Conservation (phyloP, 2,329 filamentous ascomycete genomes). For the Penicillium sp. region DNA sequence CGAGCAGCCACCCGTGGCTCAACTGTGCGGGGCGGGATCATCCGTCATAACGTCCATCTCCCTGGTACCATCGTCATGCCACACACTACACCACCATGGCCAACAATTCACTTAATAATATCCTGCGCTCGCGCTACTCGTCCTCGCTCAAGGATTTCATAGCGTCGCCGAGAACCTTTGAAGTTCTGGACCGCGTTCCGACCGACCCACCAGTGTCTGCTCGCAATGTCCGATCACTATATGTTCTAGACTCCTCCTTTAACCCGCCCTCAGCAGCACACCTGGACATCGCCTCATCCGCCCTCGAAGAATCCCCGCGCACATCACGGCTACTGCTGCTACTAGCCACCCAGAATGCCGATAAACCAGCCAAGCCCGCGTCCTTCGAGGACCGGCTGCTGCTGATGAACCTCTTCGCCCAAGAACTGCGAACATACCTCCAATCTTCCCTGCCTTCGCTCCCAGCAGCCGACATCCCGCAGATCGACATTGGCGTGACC, state of each 20-base stretch:
- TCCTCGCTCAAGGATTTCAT: conserved; percentile 42
- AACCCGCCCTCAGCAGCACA: conserved; percentile 62
- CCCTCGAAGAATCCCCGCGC: conserved; percentile 39
- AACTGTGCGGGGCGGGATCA: too few relatives aligned
- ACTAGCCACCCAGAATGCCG: conserved; percentile 62
- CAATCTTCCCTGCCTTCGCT: conserved; percentile 11
- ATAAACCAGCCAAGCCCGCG: conserved; percentile 53
- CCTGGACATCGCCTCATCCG: conserved; percentile 51
- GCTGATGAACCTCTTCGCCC: conserved; percentile 48
- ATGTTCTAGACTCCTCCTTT: conserved; percentile 64
- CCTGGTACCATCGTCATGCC: not conserved
- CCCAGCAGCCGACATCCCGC: conserved; percentile 19
- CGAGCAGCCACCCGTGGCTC: not conserved
- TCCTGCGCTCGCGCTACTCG: conserved; percentile 36
- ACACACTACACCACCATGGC: not conserved
- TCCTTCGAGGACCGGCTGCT: conserved; percentile 46
- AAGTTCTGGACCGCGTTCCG: conserved; percentile 28
- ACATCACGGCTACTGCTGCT: conserved; percentile 52
- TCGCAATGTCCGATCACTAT: conserved; percentile 41
- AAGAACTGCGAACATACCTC: conserved; percentile 36
- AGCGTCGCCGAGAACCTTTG: conserved; percentile 33
- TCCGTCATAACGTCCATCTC: not conserved
- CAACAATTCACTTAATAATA: conserved; percentile 2
- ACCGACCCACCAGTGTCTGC: conserved; percentile 7
- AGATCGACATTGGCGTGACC: conserved; percentile 46